phyloP scores from a whole-genome alignment of 1,139 yeast genomes.

The Suhomyces guaymorum region DNA sequence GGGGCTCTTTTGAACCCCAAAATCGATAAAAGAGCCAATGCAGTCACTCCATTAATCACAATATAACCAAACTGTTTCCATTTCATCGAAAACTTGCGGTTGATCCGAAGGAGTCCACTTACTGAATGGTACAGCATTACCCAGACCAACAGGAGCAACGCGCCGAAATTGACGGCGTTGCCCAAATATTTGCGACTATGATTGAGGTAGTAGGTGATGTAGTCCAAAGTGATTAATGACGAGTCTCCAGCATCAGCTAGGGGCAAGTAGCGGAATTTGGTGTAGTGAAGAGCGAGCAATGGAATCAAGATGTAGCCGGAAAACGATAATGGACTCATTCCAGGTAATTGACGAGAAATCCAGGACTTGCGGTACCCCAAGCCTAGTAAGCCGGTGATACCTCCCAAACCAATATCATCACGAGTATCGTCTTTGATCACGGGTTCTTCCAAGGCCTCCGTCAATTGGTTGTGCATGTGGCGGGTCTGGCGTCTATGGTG shows the following conservation, averaged over 20 bases:
- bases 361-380: conserved; percentile 52
- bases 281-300: conserved; percentile 48
- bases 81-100: conserved; percentile 27
- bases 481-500: conserved; percentile 12
- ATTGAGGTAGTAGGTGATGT: conserved; percentile 47
- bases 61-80: conserved; percentile 40
- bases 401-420: conserved; percentile 59
- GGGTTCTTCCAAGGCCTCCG: conserved; percentile 13
- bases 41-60: conserved; percentile 27
- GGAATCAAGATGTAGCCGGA: conserved; percentile 60
- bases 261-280: conserved; percentile 54
- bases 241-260: conserved; percentile 62
- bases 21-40: conserved; percentile 29
- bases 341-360: conserved; percentile 36
- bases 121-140: conserved; percentile 36
- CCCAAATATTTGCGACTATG: conserved; percentile 22
- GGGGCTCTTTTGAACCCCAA: conserved; percentile 21
- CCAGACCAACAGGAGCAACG: conserved; percentile 26
- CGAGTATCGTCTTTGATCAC: conserved; percentile 32
- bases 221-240: conserved; percentile 55
- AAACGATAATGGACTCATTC: conserved; percentile 51
- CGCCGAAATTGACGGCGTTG: conserved; percentile 22
- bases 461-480: background rate
- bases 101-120: conserved; percentile 37
- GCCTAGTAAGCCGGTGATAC: conserved; percentile 54